A percentile compares a stretch with the other conserved stretches of the same genome.
These are phyloP conservation scores for Claviceps purpurea DNA, from an alignment of 2,329 filamentous ascomycete species.

Conservation along the genomic window DNA sequence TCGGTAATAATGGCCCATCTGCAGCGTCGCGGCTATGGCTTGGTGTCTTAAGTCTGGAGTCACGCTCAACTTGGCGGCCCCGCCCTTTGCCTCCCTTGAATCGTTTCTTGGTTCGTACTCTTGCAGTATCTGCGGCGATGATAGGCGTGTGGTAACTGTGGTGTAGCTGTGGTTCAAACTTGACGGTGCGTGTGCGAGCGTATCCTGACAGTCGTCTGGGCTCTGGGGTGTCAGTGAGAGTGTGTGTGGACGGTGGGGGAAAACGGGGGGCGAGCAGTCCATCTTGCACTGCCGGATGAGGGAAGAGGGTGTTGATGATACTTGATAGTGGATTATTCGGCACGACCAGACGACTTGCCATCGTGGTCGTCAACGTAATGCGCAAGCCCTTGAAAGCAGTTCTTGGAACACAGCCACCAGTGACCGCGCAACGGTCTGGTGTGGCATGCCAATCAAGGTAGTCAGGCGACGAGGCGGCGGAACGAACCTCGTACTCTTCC, in stretches of 20 bases:
- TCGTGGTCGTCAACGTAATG: neutral
- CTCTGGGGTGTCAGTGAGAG: neutral
- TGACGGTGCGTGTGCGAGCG: neutral
- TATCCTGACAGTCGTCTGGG: neutral
- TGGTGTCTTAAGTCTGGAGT: constrained; percentile 24
- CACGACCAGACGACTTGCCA: neutral
- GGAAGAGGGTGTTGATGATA: neutral
- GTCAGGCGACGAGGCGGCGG: constrained; percentile 7
- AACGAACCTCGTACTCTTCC: constrained; percentile 7
- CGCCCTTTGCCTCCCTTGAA: neutral
- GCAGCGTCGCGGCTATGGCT: constrained; percentile 13
- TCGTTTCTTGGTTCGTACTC: neutral
- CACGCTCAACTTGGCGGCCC: constrained; percentile 19
- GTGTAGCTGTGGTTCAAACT: neutral
- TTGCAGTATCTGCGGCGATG: neutral
- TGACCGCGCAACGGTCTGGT: neutral
- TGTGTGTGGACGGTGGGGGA: neutral
- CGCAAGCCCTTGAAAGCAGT: neutral
- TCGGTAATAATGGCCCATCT: constrained; percentile 13
- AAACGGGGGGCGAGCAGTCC: neutral
- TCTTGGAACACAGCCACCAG: neutral
- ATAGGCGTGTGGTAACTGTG: neutral
- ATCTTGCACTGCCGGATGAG: neutral
- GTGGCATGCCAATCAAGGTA: constrained; percentile 2
- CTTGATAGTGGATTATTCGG: neutral